Evolutionary conservation across 441 rosid species (phyloP), one percentile per base, ranked within the genome.

Genomic region (Populus tomentosa): DNA sequence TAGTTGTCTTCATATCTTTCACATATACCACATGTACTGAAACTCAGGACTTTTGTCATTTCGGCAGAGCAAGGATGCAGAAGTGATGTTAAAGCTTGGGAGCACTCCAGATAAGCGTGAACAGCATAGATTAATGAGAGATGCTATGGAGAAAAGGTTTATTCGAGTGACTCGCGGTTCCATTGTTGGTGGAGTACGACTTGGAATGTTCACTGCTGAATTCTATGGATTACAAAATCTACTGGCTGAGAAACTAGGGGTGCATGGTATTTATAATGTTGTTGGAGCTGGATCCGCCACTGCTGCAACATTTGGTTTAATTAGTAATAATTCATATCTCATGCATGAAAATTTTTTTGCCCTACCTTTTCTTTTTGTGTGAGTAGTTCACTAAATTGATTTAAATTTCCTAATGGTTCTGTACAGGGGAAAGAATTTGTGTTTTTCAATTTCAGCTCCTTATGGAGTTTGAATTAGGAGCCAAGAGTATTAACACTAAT

Each of bases 221-320:
- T 95, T 91, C 80, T 95, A 56, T 30, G 85, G 97, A 76, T 78
- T 95, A 65, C 97, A 94, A 67, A 89, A 94, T 80, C 76, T 94
- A 78, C 84, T 94, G 53, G 93, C 97, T 64, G 97, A 94, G 88
- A 86, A 88, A 32, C 88, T 94, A 36, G 94, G 92, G 61, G 87
- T 90, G 7, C 95, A 91, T 76, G 98, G 94, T 86, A 91, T 94
- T 80, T 85, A 81, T 84, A 92, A 95, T 83, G 84, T 89, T 20
- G 97, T 87, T 14, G 98, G 97, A 72, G 98, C 97, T 71, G 99
- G 98, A 83, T 95, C 99, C 33, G 98, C 97, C 36, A 92, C 99
- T 73, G 94, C 97, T 66, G 98, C 99, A 13, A 77, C 93, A 6
- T 95, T 95, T 82, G 98, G 97, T 79, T 65, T 95, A 72, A 84